A percentile compares a stretch with the other conserved stretches of the same genome.
Evolutionary conservation across 1,284 basidiomycete genomes (phyloP).

Genomic region (Sanghuangporus sanghuang): DNA sequence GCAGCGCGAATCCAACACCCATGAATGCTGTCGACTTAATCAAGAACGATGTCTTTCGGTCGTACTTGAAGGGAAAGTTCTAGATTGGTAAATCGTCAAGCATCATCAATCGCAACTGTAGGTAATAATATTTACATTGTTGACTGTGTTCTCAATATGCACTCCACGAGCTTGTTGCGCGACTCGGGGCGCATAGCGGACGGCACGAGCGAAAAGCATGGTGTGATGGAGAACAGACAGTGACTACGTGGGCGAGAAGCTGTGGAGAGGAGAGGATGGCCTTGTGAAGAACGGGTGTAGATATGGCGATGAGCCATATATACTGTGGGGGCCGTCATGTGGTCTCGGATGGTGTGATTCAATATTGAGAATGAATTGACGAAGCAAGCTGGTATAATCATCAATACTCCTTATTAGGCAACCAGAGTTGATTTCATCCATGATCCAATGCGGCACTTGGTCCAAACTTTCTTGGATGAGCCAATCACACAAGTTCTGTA

Average conservation of each 20-base stretch:
- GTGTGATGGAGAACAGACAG: not conserved
- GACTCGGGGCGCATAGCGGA: not conserved
- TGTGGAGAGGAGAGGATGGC: not conserved
- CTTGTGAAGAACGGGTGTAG: not conserved
- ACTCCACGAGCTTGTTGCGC: constrained; percentile 2
- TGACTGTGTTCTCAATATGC: constrained; percentile 13
- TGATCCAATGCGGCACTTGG: no score
- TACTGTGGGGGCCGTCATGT: not conserved
- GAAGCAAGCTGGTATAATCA: not conserved
- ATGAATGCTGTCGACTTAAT: constrained; percentile 6
- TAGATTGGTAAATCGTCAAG: not conserved
- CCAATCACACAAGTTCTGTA: no score
- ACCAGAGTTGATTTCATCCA: not conserved
- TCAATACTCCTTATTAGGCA: not conserved
- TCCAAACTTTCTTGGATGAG: no score
- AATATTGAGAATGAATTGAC: not conserved
- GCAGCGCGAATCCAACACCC: constrained; percentile 5
- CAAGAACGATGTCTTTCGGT: constrained; percentile 5
- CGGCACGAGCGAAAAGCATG: not conserved
- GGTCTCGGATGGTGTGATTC: not conserved
- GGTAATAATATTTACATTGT: not conserved
- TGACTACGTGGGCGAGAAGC: not conserved
- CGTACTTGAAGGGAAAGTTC: constrained; percentile 17
- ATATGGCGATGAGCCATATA: not conserved
- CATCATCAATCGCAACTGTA: not conserved